Base-by-base conservation (phyloP, 2,329 filamentous ascomycete species). In the Dryadomyces quercus-mongolicae region DNA sequence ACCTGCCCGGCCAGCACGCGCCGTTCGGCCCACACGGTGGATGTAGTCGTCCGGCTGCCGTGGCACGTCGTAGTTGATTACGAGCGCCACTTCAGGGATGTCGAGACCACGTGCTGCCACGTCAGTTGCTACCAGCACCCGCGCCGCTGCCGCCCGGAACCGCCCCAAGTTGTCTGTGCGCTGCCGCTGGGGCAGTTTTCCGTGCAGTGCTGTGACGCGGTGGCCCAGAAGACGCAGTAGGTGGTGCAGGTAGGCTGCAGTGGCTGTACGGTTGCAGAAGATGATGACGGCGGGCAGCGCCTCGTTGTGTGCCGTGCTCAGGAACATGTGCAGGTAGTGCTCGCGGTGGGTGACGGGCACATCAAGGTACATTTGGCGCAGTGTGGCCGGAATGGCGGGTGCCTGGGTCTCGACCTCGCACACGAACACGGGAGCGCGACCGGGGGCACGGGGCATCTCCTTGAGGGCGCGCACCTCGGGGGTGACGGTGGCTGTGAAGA, bases 11-110 rank as follows among this genome's bases (percentile, higher is more conserved):
- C 93, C 93, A 0, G 93, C 93, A 78, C 93, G 84, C 3, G 93
- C 93, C 13, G 93, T 98, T 70, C 93, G 85, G 67, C 93, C 93
- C 51, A 96, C 92, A 13, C 93, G 83, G 72, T 98, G 93, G 60
- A 98, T 93, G 68, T 98, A 98, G 69, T 96, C 92, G 67, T 96
- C 91, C 3, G 92, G 89, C 65, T 96, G 89, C n/a, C 92, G 83
- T 0, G 93, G 93, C 1, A 98, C 82, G 66, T 98, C 93, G 69
- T 91, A 98, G 70, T 98, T 97, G 65, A 98, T 74, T 2, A 98
- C 93, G 16, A 97, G 71, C 54, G 80, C 85, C 7, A 97, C 92
- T 61, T 90, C 87, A 1, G 92, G 92, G 58, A 98, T 96, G 71
- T 98, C 93, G 4, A 98, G 80, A 76, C 93, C 93, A 67, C 93